Conservation (phyloP, 257 asterid species). For the Solanum tacnaense region DNA sequence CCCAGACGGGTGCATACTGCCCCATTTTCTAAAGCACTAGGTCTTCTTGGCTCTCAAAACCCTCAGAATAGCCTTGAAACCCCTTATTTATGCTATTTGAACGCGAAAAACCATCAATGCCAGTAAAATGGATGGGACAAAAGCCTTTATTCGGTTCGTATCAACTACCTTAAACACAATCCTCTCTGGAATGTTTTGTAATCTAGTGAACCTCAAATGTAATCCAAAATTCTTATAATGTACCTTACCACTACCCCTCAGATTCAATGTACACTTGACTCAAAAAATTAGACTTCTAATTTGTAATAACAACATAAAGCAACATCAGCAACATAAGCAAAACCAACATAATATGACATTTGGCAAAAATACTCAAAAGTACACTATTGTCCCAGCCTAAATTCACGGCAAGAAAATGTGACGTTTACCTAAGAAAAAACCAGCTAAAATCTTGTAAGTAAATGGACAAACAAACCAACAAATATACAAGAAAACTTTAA, state of each 20-base stretch:
- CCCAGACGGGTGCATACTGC: conserved; percentile 76
- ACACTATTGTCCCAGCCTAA: not conserved
- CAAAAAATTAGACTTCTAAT: not conserved
- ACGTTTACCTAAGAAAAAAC: conserved; percentile 1
- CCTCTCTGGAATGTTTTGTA: not conserved
- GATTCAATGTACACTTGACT: not conserved
- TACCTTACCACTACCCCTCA: not conserved
- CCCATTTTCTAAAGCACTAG: conserved; percentile 44
- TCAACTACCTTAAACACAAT: not conserved
- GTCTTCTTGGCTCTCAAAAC: not conserved
- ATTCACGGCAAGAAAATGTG: not conserved
- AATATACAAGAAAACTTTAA: not conserved
- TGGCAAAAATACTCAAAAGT: not conserved
- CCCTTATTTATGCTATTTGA: not conserved
- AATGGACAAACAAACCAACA: not conserved
- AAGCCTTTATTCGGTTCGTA: not conserved
- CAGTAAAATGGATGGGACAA: not conserved
- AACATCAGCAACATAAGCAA: not conserved
- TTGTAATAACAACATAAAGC: not conserved
- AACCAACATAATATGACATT: not conserved
- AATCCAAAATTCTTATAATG: not conserved
- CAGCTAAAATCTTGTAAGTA: not conserved
- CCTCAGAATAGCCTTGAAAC: not conserved
- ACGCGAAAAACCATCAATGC: not conserved
- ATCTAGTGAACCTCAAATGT: not conserved